Evolutionary conservation across 257 asterid species (phyloP).

Genomic region (Scutellaria galericulata): DNA sequence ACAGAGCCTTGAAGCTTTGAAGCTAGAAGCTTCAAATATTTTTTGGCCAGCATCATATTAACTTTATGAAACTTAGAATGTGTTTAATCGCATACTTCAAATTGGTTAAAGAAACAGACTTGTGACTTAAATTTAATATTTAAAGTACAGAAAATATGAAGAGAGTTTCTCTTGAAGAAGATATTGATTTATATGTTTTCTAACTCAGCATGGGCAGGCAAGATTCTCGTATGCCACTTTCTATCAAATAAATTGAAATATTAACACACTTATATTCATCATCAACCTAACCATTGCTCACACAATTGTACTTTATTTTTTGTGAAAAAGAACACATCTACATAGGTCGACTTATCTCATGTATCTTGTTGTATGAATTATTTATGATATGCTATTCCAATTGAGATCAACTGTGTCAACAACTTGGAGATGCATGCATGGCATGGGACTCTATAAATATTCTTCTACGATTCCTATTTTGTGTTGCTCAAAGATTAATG

Average conservation of each 20-base stretch:
- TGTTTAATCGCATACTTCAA: not conserved
- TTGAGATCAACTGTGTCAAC: too few species aligned
- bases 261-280: not conserved
- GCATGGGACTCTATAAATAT: not conserved
- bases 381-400: too few species aligned
- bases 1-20: not conserved
- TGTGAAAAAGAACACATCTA: not conserved
- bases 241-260: not conserved
- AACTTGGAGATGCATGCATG: not conserved
- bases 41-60: not conserved
- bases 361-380: too few species aligned
- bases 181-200: not conserved
- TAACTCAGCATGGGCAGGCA: not conserved
- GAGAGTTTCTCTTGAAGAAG: not conserved
- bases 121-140: not conserved
- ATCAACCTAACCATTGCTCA: not conserved
- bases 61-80: not conserved
- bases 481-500: slow-evolving; percentile 15
- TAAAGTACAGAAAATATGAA: not conserved
- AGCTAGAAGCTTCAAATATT: not conserved
- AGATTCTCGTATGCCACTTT: not conserved
- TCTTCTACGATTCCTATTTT: slow-evolving; percentile 1
- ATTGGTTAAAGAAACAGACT: too few species aligned
- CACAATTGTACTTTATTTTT: too few species aligned
- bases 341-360: too few species aligned